Evolutionary conservation across 805 yeast species (phyloP).

Genomic region (Kluyveromyces starmeri): DNA sequence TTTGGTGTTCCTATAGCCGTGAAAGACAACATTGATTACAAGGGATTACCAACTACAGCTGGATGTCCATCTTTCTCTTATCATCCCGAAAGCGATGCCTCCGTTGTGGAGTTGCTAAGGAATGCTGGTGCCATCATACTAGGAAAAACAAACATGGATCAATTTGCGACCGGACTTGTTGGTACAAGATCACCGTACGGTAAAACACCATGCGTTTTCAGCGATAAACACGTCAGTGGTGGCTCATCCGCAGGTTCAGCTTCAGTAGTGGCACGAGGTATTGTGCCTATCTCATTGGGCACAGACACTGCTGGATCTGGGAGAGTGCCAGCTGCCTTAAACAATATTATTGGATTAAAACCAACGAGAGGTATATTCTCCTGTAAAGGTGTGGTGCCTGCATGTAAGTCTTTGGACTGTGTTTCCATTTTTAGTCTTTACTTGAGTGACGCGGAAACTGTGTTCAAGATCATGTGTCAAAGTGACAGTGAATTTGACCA

Average conservation of each 20-base stretch:
- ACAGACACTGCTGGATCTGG: conserved; percentile 99
- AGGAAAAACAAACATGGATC: conserved; percentile 94
- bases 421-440: conserved; percentile 78
- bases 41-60: conserved; percentile 78
- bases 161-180: conserved; percentile 94
- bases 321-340: conserved; percentile 92
- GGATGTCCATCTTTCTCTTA: conserved; percentile 86
- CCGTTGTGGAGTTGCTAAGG: conserved; percentile 63
- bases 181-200: conserved; percentile 97
- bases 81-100: conserved; percentile 62
- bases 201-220: conserved; percentile 70
- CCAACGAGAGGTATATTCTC: conserved; percentile 88
- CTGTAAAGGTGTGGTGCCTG: conserved; percentile 91
- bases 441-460: conserved; percentile 73
- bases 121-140: conserved; percentile 87
- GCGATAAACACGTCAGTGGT: conserved; percentile 74
- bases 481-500: conserved; percentile 63
- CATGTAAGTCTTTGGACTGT: conserved; percentile 90
- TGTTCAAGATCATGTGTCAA: conserved; percentile 61
- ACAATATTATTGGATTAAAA: conserved; percentile 85
- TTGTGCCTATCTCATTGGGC: conserved; percentile 82
- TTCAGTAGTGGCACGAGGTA: conserved; percentile 78
- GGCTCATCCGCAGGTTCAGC: conserved; percentile 98
- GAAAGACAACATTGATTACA: conserved; percentile 89
- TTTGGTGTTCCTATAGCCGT: conserved; percentile 95